A percentile compares a stretch with the other conserved stretches of the same genome.
These are phyloP conservation scores for Fomitopsis schrenkii DNA, from an alignment of 1,284 basidiomycete species.

Conservation along the genomic window DNA sequence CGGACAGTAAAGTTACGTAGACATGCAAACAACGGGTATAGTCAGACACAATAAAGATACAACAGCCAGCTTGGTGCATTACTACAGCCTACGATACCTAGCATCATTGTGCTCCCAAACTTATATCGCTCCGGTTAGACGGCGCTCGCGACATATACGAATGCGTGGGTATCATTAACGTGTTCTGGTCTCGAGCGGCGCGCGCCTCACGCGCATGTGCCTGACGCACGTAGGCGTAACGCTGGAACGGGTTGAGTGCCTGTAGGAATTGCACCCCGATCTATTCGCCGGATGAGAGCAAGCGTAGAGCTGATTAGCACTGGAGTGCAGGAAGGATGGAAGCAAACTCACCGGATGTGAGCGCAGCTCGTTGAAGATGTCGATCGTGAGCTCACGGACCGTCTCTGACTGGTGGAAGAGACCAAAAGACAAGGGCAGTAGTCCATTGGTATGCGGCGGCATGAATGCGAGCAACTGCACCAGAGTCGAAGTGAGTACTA, in stretches of 20 bases:
- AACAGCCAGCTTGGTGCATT: background rate
- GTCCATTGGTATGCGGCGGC: conserved; percentile 78
- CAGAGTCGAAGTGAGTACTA: background rate
- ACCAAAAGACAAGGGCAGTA: conserved; percentile 83
- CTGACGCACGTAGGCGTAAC: conserved; percentile 79
- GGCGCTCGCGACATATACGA: conserved; percentile 35
- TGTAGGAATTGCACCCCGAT: conserved; percentile 84
- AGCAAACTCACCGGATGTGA: conserved; percentile 62
- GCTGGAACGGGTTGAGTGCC: conserved; percentile 87
- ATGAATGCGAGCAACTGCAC: conserved; percentile 74
- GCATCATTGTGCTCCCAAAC: conserved; percentile 23
- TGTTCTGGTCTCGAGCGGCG: conserved; percentile 35
- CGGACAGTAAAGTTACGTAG: background rate
- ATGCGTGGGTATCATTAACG: conserved; percentile 31
- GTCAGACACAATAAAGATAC: background rate
- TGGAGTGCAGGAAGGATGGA: conserved; percentile 1
- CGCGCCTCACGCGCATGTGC: conserved; percentile 57
- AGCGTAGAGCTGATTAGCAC: conserved; percentile 5
- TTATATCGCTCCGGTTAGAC: conserved; percentile 47
- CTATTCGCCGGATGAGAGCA: conserved; percentile 36
- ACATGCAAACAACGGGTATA: background rate
- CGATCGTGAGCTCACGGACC: conserved; percentile 77
- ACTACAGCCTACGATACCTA: background rate
- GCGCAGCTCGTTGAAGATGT: conserved; percentile 79
- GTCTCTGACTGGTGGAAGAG: conserved; percentile 81